Base-by-base conservation (phyloP, 75 land plant species). In the Picea glauca region DNA sequence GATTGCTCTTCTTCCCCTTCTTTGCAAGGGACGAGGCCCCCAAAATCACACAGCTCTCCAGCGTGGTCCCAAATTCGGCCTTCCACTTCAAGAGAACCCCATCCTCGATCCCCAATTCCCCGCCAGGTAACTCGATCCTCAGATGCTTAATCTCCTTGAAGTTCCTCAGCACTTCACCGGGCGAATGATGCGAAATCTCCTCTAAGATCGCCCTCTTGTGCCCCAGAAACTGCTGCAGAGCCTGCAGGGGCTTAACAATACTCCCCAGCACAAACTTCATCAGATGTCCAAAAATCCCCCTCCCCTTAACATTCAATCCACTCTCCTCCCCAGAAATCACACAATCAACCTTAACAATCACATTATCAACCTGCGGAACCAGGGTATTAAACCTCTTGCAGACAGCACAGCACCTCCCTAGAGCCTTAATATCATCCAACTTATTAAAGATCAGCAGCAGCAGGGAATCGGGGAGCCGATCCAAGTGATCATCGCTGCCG, bases 331-430 rank as follows among this genome's bases (percentile, higher is more conserved):
- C 78, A 2, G 78, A 62, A 70, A 97, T 94, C 40, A 97, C 98
- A 77, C 98, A 97, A 77, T 95, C 99, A 17, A 97, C 98, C 21
- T 88, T 89, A 14, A 97, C 96, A 50, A 89, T 80, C 57, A 97
- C 92, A 87, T 86, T 80, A 26, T 93, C 94, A 46, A 91, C 99
- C 77, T 89, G 89, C 5, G 90, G 87, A 62, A 86, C 91, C 33
- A 95, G 78, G n/a, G 87, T 58, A 66, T 90, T 82, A 86, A 97
- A 97, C n/a, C 99, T 78, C 43, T 84, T 88, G n/a, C 94, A 94
- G n/a, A 97, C 98, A 50, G 91, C 93, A 79, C 90, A 94, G 93
- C 99, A 96, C 21, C 98, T 86, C 31, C 99, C 98, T 3, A 97
- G 88, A 23, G 90, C 87, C 83, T 97, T 97, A 72, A 97, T 91